Base-by-base conservation (phyloP, 805 yeast genomes). In the Saccharomyces eubayanus region DNA sequence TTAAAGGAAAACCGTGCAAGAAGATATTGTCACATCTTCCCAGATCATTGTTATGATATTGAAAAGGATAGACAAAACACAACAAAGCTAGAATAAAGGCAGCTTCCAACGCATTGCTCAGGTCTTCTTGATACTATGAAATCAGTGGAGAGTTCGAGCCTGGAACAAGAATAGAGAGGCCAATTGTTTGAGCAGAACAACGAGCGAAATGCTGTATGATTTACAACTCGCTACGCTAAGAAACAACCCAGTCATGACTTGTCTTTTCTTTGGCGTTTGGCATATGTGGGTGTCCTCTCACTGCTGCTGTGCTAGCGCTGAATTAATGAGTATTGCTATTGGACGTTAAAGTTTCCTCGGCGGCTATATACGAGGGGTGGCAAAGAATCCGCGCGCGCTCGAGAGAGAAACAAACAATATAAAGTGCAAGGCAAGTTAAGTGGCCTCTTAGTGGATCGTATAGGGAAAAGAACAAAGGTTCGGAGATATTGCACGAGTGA, bases 121-220 rank as follows among this genome's bases (percentile, higher is more conserved):
- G 24, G 3, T 24, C 24, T 2, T 24, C 24, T 24, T 2, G 24
- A 90, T 69, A 69, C 68, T 40, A 66, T 73, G 5, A 72, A 71
- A 11, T 69, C 66, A 30, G 90, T 97, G 97, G 68, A 69, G 16
- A 80, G 89, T 31, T 90, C 0, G 83, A 84, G 27, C 3, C 9
- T 10, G 28, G 29, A 31, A 31, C 41, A 31, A 31, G 3, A 31
- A 31, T n/a, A 31, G 41, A 14, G 16, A n/a, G 41, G 3, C 3
- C 14, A 31, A 3, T 2, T 31, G 16, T 2, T 2, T 12, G n/a
- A 31, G 14, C n/a, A 3, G 41, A 31, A 2, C 16, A 14, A 31
- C 41, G n/a, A n/a, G 16, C 3, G 41, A 31, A n/a, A 31, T 3
- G 14, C 3, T 31, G 41, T 31, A 31, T 2, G 16, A 31, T 24